phyloP scores from a whole-genome alignment of 1,284 basidiomycete species.

The Violaceomyces palustris region DNA sequence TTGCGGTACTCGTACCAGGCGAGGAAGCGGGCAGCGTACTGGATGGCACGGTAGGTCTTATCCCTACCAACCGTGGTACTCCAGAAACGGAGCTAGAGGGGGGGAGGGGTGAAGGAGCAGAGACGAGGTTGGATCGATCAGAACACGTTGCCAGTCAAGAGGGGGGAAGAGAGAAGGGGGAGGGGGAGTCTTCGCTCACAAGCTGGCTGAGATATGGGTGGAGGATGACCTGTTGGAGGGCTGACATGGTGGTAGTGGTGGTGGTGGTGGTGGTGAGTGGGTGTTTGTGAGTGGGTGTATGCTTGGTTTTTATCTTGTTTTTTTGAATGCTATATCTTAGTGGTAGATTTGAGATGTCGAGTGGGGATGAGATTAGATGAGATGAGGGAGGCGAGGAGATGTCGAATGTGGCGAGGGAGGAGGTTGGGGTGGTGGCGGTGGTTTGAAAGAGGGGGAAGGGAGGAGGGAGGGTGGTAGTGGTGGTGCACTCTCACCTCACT shows the following conservation, averaged over 20 bases:
- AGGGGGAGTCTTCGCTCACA: slow-evolving; percentile 7
- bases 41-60: slow-evolving; percentile 81
- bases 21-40: slow-evolving; percentile 86
- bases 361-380: too few species aligned
- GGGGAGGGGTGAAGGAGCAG: neutral
- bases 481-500: too few species aligned
- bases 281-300: too few species aligned
- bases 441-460: too few species aligned
- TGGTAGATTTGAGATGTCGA: too few species aligned
- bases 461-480: too few species aligned
- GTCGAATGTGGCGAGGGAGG: too few species aligned
- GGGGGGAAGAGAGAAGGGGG: neutral
- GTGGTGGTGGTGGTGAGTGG: too few species aligned
- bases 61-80: slow-evolving; percentile 52
- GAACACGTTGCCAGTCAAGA: neutral
- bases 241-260: slow-evolving; percentile 43
- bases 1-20: slow-evolving; percentile 64
- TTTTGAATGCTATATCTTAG: too few species aligned
- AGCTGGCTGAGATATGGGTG: slow-evolving; percentile 50
- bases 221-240: slow-evolving; percentile 50
- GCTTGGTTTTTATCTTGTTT: too few species aligned
- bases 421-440: too few species aligned
- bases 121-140: neutral
- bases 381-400: too few species aligned
- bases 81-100: slow-evolving; percentile 52